These are phyloP conservation scores for Dissoconium aciculare DNA, from an alignment of 2,329 filamentous ascomycete genomes.

Conservation along the genomic window DNA sequence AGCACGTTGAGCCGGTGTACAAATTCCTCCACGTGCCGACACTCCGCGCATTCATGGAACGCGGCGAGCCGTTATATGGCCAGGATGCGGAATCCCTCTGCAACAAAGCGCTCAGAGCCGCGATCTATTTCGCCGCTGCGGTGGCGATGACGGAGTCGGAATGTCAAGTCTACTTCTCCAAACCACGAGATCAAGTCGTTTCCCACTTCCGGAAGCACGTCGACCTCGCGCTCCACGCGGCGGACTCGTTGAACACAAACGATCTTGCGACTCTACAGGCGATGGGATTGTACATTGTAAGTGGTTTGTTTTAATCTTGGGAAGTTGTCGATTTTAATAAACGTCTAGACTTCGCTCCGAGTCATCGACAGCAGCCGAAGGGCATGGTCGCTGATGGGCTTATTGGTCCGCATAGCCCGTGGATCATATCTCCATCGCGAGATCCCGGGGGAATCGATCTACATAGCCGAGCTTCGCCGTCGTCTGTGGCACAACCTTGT, in stretches of 20 bases:
- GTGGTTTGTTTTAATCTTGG: not conserved
- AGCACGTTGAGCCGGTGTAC: conserved; percentile 18
- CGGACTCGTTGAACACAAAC: conserved; percentile 20
- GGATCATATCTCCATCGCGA: conserved; percentile 21
- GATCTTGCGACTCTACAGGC: conserved; percentile 22
- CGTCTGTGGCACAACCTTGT: conserved; percentile 21
- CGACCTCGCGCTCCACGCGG: conserved; percentile 20
- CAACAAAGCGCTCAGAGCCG: conserved; percentile 18
- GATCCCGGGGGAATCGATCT: conserved; percentile 12
- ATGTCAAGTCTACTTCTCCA: conserved; percentile 11
- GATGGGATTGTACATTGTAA: conserved; percentile 17
- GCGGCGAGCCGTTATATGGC: conserved; percentile 15
- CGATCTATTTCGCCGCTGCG: conserved; percentile 20
- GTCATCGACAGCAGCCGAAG: conserved; percentile 16
- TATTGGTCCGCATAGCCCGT: conserved; percentile 22
- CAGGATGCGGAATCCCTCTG: conserved; percentile 12
- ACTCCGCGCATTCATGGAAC: conserved; percentile 12
- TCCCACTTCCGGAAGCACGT: conserved; percentile 14
- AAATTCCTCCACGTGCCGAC: conserved; percentile 20
- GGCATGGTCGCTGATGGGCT: conserved; percentile 20
- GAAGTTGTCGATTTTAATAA: too few relatives aligned
- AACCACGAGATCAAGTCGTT: conserved; percentile 11
- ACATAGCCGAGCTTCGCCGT: conserved; percentile 19
- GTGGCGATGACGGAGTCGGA: conserved; percentile 20
- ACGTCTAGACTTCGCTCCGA: conserved; percentile 14